Conservation (phyloP, 129 eudicot species). For the Tanacetum coccineum region DNA sequence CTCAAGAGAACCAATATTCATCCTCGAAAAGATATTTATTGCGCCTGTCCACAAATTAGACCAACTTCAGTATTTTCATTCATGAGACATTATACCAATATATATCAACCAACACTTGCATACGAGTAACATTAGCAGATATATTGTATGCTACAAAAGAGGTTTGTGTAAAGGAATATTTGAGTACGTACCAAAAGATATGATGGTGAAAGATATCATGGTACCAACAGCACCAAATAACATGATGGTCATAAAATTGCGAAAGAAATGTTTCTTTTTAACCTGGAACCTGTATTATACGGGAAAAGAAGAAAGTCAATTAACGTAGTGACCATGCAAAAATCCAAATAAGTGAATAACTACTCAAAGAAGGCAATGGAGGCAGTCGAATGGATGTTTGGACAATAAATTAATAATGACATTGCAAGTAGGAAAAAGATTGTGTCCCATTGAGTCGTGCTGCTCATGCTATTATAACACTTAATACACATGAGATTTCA, state of each 20-base stretch:
- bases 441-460: too few species aligned
- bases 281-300: constrained; percentile 78
- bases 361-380: not conserved
- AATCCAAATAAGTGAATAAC: not conserved
- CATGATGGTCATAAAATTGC: constrained; percentile 77
- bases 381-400: too few species aligned
- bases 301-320: constrained; percentile 6
- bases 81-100: constrained; percentile 5
- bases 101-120: not conserved
- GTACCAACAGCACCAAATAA: constrained; percentile 96
- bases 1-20: constrained; percentile 54
- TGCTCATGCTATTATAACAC: too few species aligned
- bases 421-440: too few species aligned
- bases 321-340: constrained; percentile 9
- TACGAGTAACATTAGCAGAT: too few species aligned
- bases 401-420: too few species aligned
- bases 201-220: constrained; percentile 66
- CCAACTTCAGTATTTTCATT: not conserved
- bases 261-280: constrained; percentile 87
- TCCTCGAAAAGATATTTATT: constrained; percentile 37
- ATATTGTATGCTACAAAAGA: too few species aligned
- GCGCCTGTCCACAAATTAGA: constrained; percentile 43
- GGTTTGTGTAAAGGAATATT: not conserved
- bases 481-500: not conserved
- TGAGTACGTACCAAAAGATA: constrained; percentile 61